These are phyloP conservation scores for Tetraselmis chui DNA, from an alignment of 139 green algal genomes.

Conservation along the genomic window DNA sequence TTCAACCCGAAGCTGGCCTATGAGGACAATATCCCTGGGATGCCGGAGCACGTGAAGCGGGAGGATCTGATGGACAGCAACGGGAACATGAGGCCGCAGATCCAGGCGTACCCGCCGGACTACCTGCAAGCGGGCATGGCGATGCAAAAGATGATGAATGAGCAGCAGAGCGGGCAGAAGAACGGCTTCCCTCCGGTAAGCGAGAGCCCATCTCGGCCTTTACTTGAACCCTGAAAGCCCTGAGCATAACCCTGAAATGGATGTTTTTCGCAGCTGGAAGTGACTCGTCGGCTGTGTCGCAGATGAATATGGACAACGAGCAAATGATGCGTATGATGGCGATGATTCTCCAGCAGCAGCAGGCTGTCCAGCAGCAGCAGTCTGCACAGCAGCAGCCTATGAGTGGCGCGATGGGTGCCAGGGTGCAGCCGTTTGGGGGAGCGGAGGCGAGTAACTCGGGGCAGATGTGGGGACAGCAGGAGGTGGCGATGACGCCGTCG, in stretches of 20 bases:
- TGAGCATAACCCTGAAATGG: not conserved
- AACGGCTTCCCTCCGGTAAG: not conserved
- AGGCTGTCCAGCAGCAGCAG: not conserved
- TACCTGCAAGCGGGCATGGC: not conserved
- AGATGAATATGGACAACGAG: not conserved
- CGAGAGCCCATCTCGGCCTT: not conserved
- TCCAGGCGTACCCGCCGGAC: too few relatives aligned
- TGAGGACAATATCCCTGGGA: not conserved
- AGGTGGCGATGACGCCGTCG: not conserved
- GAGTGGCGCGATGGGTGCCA: not conserved
- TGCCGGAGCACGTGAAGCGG: not conserved
- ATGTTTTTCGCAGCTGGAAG: not conserved
- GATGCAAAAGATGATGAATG: not conserved
- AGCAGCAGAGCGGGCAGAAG: too few relatives aligned
- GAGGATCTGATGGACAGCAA: not conserved
- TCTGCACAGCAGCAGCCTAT: not conserved
- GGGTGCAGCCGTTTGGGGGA: too few relatives aligned
- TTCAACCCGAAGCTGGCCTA: not conserved
- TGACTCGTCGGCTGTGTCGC: not conserved
- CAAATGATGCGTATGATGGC: not conserved
- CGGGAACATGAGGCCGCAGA: not conserved
- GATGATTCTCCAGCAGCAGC: not conserved
- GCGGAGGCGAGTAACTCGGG: not conserved
- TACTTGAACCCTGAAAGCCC: not conserved
- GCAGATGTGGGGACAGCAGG: not conserved